These are phyloP conservation scores for Phytophthora europaea DNA, from an alignment of 352 stramenopile genomes.

Conservation along the genomic window DNA sequence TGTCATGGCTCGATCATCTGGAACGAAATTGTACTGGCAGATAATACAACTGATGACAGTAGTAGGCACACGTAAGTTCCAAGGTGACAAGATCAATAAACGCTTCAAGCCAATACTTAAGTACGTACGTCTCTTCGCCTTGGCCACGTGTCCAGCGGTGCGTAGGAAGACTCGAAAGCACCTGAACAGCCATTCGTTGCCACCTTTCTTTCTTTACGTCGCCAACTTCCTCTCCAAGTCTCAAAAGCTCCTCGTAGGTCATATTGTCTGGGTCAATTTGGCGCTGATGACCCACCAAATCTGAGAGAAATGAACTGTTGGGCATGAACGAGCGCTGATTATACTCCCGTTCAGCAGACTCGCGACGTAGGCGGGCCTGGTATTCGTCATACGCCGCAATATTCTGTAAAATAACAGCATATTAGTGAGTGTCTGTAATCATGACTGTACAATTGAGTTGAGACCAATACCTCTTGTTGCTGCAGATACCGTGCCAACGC, in stretches of 20 bases:
- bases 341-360: conserved; percentile 28
- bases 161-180: conserved; percentile 72
- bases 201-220: conserved; percentile 85
- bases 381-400: conserved; percentile 78
- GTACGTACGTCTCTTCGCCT: conserved; percentile 65
- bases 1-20: conserved; percentile 68
- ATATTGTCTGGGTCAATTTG: conserved; percentile 83
- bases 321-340: conserved; percentile 10
- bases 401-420: conserved; percentile 50
- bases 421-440: conserved; percentile 8
- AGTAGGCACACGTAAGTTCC: neutral
- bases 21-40: conserved; percentile 73
- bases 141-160: conserved; percentile 60
- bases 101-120: neutral
- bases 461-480: conserved; percentile 63
- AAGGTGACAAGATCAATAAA: neutral
- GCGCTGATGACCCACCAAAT: conserved; percentile 20
- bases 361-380: conserved; percentile 45
- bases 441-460: neutral
- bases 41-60: conserved; percentile 65
- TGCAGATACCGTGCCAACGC: conserved; percentile 74
- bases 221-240: conserved; percentile 73
- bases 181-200: conserved; percentile 66
- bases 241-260: conserved; percentile 82
- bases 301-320: conserved; percentile 22